Evolutionary conservation across 495 filamentous ascomycete genomes (phyloP).

Genomic region (Trichoderma parareesei): DNA sequence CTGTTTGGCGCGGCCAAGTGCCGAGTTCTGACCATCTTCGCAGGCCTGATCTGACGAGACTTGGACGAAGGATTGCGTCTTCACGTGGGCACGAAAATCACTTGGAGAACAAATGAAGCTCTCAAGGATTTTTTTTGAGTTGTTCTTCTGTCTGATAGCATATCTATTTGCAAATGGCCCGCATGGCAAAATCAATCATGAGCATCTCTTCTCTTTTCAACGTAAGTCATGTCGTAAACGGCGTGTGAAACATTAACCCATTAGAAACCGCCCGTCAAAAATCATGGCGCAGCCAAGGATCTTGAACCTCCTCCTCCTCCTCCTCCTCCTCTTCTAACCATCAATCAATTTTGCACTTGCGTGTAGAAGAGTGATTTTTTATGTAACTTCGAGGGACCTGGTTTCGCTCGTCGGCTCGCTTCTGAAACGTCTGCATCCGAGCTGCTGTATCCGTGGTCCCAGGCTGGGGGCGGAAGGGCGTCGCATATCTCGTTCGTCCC

Average conservation of each 20-base stretch:
- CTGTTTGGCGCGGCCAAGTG: neutral
- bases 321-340: neutral
- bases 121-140: neutral
- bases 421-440: neutral
- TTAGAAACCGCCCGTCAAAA: neutral
- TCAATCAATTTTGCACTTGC: neutral
- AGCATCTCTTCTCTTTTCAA: neutral
- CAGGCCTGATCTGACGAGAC: neutral
- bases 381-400: neutral
- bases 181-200: neutral
- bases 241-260: constrained; percentile 3
- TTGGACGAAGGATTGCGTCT: neutral
- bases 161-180: constrained; percentile 3
- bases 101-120: neutral
- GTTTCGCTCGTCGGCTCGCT: neutral
- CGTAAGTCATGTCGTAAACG: neutral
- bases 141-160: neutral
- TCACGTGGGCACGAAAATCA: neutral
- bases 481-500: neutral
- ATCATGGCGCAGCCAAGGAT: neutral
- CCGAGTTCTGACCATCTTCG: neutral
- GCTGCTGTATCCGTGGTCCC: neutral
- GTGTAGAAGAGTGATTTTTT: neutral
- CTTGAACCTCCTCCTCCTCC: neutral
- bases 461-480: neutral